Evolutionary conservation across 495 filamentous ascomycete species (phyloP), one percentile per base, ranked within the genome.

Genomic region (Trypethelium eluteriae): DNA sequence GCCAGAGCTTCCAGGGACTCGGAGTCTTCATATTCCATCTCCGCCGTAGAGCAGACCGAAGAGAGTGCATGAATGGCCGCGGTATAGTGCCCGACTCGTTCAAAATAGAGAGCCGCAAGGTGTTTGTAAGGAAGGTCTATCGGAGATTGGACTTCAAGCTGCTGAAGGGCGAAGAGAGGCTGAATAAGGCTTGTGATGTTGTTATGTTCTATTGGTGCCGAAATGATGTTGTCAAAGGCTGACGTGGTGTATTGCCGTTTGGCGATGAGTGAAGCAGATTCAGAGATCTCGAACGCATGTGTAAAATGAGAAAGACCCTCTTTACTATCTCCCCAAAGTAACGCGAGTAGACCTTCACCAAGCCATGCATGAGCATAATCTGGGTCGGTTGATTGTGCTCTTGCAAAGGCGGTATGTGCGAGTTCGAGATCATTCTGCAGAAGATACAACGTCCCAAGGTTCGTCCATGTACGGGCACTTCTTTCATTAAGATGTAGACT

Each of bases 231-330:
- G 73, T 96, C 93, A 70, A 98, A 97, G 11, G 87, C 78, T 16
- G 89, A 90, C 6, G 86, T 78, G 0, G 89, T 80, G 70, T 92
- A 97, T 74, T 89, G 88, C 49, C 86, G 83, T 76, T 91, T 90
- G 5, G 87, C 81, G 25, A 92, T 74, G 9, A 83, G 76, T 3
- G 87, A 86, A 3, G 89, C 87, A 2, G 89, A 88, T 57, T 88
- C 87, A 0, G 91, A 84, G 64, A 99, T 96, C 68, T 96, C 94
- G 78, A 95, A 93, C 3, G 93, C 92, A 77, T 99, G 94, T n/a
- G 90, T 90, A 73, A 96, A 97, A 11, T 97, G 82, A 39, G 85
- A 83, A 14, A 88, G 82, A 2, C 94, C 92, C 75, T 98, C 91
- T 67, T 83, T 83, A 0, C 74, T 36, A 65, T 95, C 86, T 1